Evolutionary conservation across 768 basidiomycete genomes (phyloP), one percentile per base, ranked within the genome.

Genomic region (Russula ochroleuca): DNA sequence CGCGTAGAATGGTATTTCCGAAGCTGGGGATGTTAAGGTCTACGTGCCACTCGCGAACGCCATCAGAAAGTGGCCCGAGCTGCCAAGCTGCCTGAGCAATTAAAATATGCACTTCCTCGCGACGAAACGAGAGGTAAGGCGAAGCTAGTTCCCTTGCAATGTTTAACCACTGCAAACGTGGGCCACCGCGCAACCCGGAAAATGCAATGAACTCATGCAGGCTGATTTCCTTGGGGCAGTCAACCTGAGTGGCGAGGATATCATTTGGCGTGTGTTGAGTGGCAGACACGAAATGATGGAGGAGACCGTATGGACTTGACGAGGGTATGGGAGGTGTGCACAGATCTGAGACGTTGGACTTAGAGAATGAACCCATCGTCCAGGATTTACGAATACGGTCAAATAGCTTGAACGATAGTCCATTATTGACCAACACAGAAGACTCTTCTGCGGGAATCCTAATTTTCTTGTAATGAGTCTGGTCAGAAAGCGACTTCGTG

Each of bases 91-190:
- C 74, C 59, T 83, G 83, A 10, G 69, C 71, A 1, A 84, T 25
- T 0, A 84, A 72, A 0, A 73, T 59, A 61, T 81, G 74, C 0
- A 84, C 78, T 17, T 77, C 78, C 0, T 73, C 71, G 10, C 67
- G 61, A 25, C 73, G 70, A 60, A 85, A 78, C 10, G 73, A 75
- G 59, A 85, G 65, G 0, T 68, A 67, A 21, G 74, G 72, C 8
- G 73, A 73, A 9, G 74, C 73, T 19, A 84, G 65, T 64, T 80
- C 80, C n/a, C 78, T 75, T 15, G 75, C 62, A 43, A 84, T 77
- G 62, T 84, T 84, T 43, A 77, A 69, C 82, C 81, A 83, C 54
- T 84, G 82, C 0, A 84, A 65, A 2, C 62, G 69, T 0, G 72
- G 62, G 0, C 83, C 82, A 41, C 78, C 74, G 7, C 83, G 79